Base-by-base conservation (phyloP, 176 grass and related monocot species). In the Eremochloa ophiuroides region DNA sequence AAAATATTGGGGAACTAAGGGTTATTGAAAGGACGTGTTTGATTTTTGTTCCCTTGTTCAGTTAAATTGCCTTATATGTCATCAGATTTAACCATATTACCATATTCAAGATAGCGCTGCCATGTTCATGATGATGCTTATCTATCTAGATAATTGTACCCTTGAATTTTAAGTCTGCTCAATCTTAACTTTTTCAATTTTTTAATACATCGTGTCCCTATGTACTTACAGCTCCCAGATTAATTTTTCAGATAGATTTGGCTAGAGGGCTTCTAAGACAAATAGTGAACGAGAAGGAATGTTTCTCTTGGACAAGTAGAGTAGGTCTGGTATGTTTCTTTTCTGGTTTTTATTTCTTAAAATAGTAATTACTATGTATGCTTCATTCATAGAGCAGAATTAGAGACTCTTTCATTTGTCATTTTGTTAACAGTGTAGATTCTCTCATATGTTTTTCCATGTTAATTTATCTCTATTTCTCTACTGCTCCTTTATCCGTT, bases 271-370 rank as follows among this genome's bases (percentile, higher is more conserved):
- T 97, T 79, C 92, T 97, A 62, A 86, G 80, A 86, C 85, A 72
- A 66, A 89, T 97, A 73, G 83, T 92, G 42, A 92, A 80, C 27
- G 78, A 84, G 83, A 84, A 83, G 67, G 78, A 86, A 78, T 66
- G 65, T 28, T 97, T 97, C 75, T 92, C 83, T 82, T 97, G 94
- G 94, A 97, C 89, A 77, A 91, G 92, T 80, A 92, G 94, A 89
- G 90, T 88, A 85, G 92, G 92, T 61, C 80, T 94, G 94, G 94
- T 94, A 89, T 76, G 87, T 81, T 31, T 77, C 35, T 78, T 71
- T 5, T 74, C 55, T 20, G 12, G 38, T 43, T 62, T 33, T 62
- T 80, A 4, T 80, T 6, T 69, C 28, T 51, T 28, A 35, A 66
- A 71, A 56, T 23, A 56, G 51, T 56, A 56, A n/a, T 8, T 72